Evolutionary conservation across 345 rosid genomes (phyloP).

Genomic region (Anacardium occidentale): DNA sequence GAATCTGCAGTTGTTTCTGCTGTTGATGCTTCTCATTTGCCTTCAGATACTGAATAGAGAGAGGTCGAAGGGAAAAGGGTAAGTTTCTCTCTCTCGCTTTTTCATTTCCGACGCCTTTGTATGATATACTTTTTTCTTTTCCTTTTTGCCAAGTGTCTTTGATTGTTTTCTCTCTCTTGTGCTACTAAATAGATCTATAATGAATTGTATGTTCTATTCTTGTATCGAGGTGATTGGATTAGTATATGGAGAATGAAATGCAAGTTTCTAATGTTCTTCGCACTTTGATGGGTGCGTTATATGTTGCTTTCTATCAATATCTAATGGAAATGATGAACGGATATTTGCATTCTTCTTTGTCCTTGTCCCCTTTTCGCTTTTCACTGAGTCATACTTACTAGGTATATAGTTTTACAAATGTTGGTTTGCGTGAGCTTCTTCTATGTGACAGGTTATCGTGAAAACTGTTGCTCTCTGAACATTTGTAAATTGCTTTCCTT

Average conservation of each 20-base stretch:
- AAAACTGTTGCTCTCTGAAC: not conserved
- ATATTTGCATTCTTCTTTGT: no score
- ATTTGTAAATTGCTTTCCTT: not conserved
- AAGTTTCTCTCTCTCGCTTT: slow-evolving; percentile 22
- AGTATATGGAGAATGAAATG: slow-evolving; percentile 32
- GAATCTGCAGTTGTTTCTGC: slow-evolving; percentile 23
- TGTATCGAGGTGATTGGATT: slow-evolving; percentile 30
- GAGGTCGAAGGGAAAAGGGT: no score
- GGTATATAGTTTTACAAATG: not conserved
- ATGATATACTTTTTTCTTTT: slow-evolving; percentile 16
- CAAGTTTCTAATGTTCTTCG: slow-evolving; percentile 28
- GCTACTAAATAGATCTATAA: slow-evolving; percentile 21
- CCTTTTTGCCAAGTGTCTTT: not conserved
- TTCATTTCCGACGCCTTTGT: slow-evolving; percentile 19
- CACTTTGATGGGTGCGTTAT: slow-evolving; percentile 16
- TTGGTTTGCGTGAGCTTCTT: not conserved
- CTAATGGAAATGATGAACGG: slow-evolving; percentile 16
- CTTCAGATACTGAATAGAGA: slow-evolving; percentile 62
- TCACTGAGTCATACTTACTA: not conserved
- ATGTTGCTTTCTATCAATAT: slow-evolving; percentile 6
- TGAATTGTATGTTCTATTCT: slow-evolving; percentile 19
- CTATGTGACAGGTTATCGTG: not conserved
- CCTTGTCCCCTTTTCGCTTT: not conserved
- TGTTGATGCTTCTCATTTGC: slow-evolving; percentile 41
- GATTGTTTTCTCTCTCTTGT: slow-evolving; percentile 23